Conservation (phyloP, 2,329 filamentous ascomycete genomes). For the Aspergillus ibericus region DNA sequence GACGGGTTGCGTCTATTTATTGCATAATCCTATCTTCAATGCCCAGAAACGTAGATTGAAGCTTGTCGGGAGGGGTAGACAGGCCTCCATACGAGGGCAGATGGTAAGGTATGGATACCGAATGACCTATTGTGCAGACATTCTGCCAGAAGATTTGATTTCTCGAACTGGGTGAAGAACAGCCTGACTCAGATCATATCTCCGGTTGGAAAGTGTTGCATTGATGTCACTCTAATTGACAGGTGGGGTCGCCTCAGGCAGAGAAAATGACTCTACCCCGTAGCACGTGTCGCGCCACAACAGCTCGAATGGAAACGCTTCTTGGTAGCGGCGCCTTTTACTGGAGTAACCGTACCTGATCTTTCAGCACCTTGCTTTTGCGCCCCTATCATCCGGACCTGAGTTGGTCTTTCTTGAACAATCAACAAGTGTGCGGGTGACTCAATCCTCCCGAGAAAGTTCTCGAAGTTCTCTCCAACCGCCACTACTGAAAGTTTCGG, state of each 20-base stretch:
- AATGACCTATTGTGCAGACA: background rate
- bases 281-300: constrained; percentile 21
- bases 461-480: constrained; percentile 13
- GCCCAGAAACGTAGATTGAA: background rate
- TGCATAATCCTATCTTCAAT: background rate
- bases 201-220: background rate
- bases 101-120: background rate
- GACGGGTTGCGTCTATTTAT: no score
- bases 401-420: background rate
- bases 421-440: background rate
- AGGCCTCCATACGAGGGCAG: background rate
- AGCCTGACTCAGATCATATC: background rate
- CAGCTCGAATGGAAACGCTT: background rate
- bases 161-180: background rate
- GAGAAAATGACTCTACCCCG: constrained; percentile 14
- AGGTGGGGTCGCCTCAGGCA: constrained; percentile 23
- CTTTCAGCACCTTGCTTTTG: background rate
- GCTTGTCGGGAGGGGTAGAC: background rate
- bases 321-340: background rate
- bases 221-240: background rate
- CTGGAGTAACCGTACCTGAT: background rate
- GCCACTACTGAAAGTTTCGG: constrained; percentile 12
- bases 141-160: background rate
- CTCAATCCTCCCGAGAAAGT: constrained; percentile 8
- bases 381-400: background rate